These are phyloP conservation scores for Trametes elegans DNA, from an alignment of 768 basidiomycete genomes.

Conservation along the genomic window DNA sequence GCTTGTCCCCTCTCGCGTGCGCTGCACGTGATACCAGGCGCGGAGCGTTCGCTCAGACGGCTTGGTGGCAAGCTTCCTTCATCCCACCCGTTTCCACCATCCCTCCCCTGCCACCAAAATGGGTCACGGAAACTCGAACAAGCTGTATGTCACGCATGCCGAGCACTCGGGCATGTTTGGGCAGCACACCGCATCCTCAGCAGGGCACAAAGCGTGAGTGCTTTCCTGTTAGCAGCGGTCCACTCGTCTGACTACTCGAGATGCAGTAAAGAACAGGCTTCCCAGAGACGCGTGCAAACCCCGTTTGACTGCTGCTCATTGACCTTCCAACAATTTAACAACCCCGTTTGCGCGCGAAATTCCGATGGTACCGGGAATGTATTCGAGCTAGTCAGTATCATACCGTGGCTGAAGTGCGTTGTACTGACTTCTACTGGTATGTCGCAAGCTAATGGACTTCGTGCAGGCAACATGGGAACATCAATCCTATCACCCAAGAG, in stretches of 20 bases:
- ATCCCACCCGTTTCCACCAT: too few species aligned
- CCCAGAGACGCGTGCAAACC: constrained; percentile 59
- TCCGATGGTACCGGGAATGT: constrained; percentile 76
- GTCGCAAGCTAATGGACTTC: neutral
- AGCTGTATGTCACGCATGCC: constrained; percentile 86
- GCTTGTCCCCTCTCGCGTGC: too few species aligned
- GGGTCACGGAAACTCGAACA: constrained; percentile 87
- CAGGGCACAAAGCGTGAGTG: constrained; percentile 65
- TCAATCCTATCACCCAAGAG: constrained; percentile 73
- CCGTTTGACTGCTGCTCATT: constrained; percentile 93
- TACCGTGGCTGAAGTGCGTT: constrained; percentile 89
- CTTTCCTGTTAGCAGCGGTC: neutral
- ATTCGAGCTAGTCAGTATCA: constrained; percentile 89
- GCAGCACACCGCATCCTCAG: constrained; percentile 73
- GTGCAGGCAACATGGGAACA: constrained; percentile 76
- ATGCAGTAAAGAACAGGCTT: constrained; percentile 63
- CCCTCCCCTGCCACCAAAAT: constrained; percentile 36
- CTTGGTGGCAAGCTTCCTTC: too few species aligned
- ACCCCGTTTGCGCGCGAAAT: constrained; percentile 87
- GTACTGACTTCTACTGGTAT: neutral
- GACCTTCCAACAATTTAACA: constrained; percentile 84
- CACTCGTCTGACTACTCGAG: neutral
- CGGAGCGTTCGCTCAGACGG: neutral
- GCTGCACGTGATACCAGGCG: constrained; percentile 9
- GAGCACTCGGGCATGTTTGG: constrained; percentile 82